Base-by-base conservation (phyloP, 177 flowering plant species). In the Vitis hybrid region DNA sequence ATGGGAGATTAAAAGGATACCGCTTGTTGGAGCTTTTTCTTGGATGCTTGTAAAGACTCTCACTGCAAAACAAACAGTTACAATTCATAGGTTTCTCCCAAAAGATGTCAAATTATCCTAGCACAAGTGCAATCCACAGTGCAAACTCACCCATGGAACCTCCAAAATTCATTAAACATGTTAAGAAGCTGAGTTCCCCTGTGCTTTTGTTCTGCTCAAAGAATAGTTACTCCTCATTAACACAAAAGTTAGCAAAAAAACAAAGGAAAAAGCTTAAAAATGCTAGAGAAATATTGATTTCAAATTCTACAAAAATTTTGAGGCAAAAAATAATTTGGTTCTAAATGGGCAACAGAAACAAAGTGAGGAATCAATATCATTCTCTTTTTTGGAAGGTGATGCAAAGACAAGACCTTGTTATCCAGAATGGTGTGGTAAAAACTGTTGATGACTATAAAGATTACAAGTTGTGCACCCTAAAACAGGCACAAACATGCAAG, bases 41-140 rank as follows among this genome's bases (percentile, higher is more conserved):
- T 95, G 99, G 66, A 89, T 67, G 87, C 97, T 88, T 74, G 99
- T 95, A 65, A 95, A 95, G 56, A 95, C 93, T 78, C 99, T 89
- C 70, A 87, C 99, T 95, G 89, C 80, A 81, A 78, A 68, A 72
- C 56, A 72, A 69, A 55, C 64, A 23, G 57, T 14, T 54, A 13
- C 56, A 17, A 15, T 62, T 50, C 17, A 13, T 19, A 30, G 26
- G 12, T 19, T 34, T 17, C n/a, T 10, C 68, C 19, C 8, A 63
- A 56, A 2, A 52, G 3, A 40, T 56, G 64, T 11, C 63, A 52
- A 49, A 40, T 12, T 26, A 21, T 21, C 48, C 57, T 18, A 40
- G 34, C 26, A 5, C 10, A 48, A 69, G 55, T 18, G 45, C 13
- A 13, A 48, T 13, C 10, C 56, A 26, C 21, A 70, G 64, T 18